These are phyloP conservation scores for Xerocomellus intermedius DNA, from an alignment of 768 basidiomycete species.

Conservation along the genomic window DNA sequence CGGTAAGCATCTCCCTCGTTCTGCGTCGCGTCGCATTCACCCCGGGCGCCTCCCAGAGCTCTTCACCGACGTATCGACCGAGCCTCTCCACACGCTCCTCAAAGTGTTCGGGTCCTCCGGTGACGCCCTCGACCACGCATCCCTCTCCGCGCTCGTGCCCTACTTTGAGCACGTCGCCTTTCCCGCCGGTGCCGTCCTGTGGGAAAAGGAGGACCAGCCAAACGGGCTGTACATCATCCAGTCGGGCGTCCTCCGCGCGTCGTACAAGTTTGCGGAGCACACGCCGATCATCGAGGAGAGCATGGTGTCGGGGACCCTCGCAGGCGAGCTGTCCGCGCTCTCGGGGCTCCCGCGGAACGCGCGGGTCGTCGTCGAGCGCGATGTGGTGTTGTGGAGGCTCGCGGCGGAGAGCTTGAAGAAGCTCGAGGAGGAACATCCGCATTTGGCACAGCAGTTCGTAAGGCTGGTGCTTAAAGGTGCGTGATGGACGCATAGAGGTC, in stretches of 20 bases:
- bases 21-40: not conserved
- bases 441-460: slow-evolving; percentile 62
- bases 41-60: slow-evolving; percentile 9
- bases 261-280: slow-evolving; percentile 75
- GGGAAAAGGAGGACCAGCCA: slow-evolving; percentile 71
- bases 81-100: slow-evolving; percentile 73
- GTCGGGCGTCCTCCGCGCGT: slow-evolving; percentile 79
- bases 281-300: slow-evolving; percentile 73
- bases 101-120: slow-evolving; percentile 75
- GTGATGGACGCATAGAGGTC: slow-evolving; percentile 12
- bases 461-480: slow-evolving; percentile 73
- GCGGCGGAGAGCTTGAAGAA: slow-evolving; percentile 52
- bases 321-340: slow-evolving; percentile 87
- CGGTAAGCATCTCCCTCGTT: slow-evolving; percentile 38
- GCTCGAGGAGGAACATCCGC: slow-evolving; percentile 68
- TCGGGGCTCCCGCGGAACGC: slow-evolving; percentile 81
- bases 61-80: slow-evolving; percentile 38
- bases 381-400: slow-evolving; percentile 81
- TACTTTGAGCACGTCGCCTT: slow-evolving; percentile 70
- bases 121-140: slow-evolving; percentile 51
- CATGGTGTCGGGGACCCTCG: slow-evolving; percentile 91
- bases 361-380: slow-evolving; percentile 77
- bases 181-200: slow-evolving; percentile 61
- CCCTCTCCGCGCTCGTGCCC: slow-evolving; percentile 60
- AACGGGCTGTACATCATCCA: slow-evolving; percentile 91